Conservation (phyloP, 805 yeast species). For the Wickerhamomyces queroliae region DNA sequence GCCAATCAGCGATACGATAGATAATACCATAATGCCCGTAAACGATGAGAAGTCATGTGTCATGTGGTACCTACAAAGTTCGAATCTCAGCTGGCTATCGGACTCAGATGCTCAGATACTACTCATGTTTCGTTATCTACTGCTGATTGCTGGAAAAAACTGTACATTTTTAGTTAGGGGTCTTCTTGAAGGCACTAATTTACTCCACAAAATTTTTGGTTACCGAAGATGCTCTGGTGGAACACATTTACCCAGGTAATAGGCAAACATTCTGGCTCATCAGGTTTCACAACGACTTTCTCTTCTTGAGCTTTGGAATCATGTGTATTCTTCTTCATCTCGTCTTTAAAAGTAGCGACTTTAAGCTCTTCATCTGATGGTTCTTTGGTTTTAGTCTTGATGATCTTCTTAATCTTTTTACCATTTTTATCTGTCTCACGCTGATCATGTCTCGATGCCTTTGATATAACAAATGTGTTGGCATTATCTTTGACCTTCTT, state of each 20-base stretch:
- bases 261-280: constrained; percentile 32
- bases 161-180: too few relatives aligned
- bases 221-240: constrained; percentile 45
- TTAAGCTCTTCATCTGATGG: too few relatives aligned
- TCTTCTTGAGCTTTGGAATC: neutral
- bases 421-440: neutral
- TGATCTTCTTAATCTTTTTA: neutral
- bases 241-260: constrained; percentile 49
- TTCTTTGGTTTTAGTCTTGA: neutral
- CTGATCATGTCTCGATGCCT: constrained; percentile 1
- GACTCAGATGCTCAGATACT: too few relatives aligned
- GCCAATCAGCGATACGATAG: too few relatives aligned
- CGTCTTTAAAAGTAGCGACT: too few relatives aligned
- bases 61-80: too few relatives aligned
- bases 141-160: too few relatives aligned
- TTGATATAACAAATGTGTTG: constrained; percentile 7
- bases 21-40: too few relatives aligned
- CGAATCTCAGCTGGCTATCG: neutral
- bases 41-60: too few relatives aligned
- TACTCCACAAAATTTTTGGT: constrained; percentile 27
- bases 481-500: constrained; percentile 6
- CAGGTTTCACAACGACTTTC: neutral
- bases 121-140: too few relatives aligned
- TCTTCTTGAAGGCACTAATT: too few relatives aligned
- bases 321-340: too few relatives aligned